Percentiles rank a stretch among this genome's conserved stretches.
phyloP scores from a whole-genome alignment of 164 flowering plant species.

The Amborella trichopoda region DNA sequence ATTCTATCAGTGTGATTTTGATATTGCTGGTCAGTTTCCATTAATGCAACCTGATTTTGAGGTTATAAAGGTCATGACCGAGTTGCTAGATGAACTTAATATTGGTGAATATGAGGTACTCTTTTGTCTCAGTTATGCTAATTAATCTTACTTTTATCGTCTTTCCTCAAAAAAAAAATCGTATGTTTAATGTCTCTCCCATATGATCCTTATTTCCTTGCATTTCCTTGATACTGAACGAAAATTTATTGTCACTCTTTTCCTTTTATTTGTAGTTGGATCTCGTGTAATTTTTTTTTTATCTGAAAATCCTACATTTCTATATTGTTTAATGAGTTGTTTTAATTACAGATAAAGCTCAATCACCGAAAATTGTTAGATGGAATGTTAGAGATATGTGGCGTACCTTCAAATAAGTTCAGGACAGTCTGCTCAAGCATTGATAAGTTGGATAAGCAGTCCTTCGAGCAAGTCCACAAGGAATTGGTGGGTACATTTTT shows the following conservation, averaged over 20 bases:
- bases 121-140: neutral
- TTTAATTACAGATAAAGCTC: conserved; percentile 54
- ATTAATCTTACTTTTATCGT: too few species aligned
- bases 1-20: conserved; percentile 97
- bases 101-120: conserved; percentile 90
- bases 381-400: conserved; percentile 94
- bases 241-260: too few species aligned
- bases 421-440: conserved; percentile 93
- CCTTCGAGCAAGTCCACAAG: conserved; percentile 67
- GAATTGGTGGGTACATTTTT: conserved; percentile 55
- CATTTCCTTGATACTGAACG: too few species aligned
- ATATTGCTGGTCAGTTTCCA: conserved; percentile 82
- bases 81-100: conserved; percentile 73
- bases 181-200: neutral
- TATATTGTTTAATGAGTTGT: too few species aligned
- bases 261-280: too few species aligned
- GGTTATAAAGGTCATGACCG: conserved; percentile 74
- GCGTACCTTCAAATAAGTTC: conserved; percentile 85
- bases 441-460: conserved; percentile 91
- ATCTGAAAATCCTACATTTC: too few species aligned
- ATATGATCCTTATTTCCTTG: neutral
- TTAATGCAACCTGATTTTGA: conserved; percentile 84
- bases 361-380: conserved; percentile 85
- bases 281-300: too few species aligned
- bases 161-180: neutral